Conservation (phyloP, 2,329 filamentous ascomycete genomes). For the Diaporthe australafricana region DNA sequence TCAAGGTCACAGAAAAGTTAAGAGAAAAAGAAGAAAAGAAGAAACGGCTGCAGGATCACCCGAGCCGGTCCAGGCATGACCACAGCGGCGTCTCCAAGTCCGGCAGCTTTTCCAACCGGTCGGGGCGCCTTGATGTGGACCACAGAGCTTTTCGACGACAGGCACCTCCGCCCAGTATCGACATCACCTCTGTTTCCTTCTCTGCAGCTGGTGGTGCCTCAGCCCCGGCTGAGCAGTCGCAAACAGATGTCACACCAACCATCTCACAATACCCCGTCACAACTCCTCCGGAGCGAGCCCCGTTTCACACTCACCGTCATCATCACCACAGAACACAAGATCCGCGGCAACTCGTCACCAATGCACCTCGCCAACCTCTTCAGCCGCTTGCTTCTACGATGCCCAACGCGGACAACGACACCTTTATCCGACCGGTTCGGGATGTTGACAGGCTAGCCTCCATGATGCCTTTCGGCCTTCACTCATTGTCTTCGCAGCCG, state of each 20-base stretch:
- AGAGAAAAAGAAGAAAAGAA: slow-evolving; percentile 86
- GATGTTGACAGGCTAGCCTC: slow-evolving; percentile 86
- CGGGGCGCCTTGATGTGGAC: slow-evolving; percentile 66
- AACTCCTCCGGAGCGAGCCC: slow-evolving; percentile 78
- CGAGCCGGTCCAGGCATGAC: slow-evolving; percentile 63
- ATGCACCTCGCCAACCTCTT: slow-evolving; percentile 62
- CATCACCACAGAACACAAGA: slow-evolving; percentile 65
- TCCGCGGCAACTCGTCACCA: slow-evolving; percentile 59
- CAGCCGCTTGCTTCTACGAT: slow-evolving; percentile 77
- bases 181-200: slow-evolving; percentile 72
- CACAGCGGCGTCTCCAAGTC: slow-evolving; percentile 62
- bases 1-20: slow-evolving; percentile 93
- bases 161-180: slow-evolving; percentile 85
- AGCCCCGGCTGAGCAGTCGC: slow-evolving; percentile 53
- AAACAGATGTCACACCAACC: slow-evolving; percentile 69
- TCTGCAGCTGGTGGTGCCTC: slow-evolving; percentile 52
- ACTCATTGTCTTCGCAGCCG: slow-evolving; percentile 85
- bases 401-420: slow-evolving; percentile 76
- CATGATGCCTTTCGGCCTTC: slow-evolving; percentile 78
- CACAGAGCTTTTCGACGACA: slow-evolving; percentile 78
- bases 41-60: slow-evolving; percentile 69
- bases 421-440: slow-evolving; percentile 83
- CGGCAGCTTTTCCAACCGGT: slow-evolving; percentile 64
- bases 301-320: slow-evolving; percentile 54
- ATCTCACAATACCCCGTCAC: slow-evolving; percentile 72